phyloP scores from a whole-genome alignment of 2,329 filamentous ascomycete species.

The Pseudogymnoascus sp. region DNA sequence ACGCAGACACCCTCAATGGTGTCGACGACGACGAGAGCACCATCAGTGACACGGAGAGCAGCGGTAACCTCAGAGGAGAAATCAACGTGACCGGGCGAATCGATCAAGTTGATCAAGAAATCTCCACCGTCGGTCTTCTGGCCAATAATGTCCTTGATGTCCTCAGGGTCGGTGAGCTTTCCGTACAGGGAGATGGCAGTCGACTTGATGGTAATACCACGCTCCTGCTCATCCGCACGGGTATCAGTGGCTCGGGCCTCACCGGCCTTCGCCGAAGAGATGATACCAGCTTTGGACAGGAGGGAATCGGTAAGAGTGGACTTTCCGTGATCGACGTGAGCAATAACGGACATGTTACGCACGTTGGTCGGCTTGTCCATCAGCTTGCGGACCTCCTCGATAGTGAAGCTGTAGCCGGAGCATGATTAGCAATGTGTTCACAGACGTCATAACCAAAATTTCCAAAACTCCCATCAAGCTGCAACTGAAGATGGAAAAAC shows the following conservation, averaged over 20 bases:
- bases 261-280: conserved; percentile 95
- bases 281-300: conserved; percentile 98
- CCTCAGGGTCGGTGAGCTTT: conserved; percentile 69
- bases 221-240: conserved; percentile 94
- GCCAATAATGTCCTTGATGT: conserved; percentile 88
- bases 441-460: conserved; percentile 5
- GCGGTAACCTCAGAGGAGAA: conserved; percentile 99
- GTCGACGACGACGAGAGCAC: conserved; percentile 99
- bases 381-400: conserved; percentile 78
- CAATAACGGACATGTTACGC: conserved; percentile 99
- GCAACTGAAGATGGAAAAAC: conserved; percentile 2
- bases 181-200: conserved; percentile 98
- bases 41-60: conserved; percentile 98
- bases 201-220: conserved; percentile 99
- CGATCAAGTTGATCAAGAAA: conserved; percentile 99
- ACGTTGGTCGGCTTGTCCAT: conserved; percentile 75
- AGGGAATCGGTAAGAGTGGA: conserved; percentile 99
- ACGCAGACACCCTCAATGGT: conserved; percentile 99
- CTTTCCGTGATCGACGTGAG: conserved; percentile 99
- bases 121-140: conserved; percentile 84
- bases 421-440: conserved; percentile 40
- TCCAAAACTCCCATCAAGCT: background rate
- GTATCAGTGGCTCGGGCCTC: conserved; percentile 95
- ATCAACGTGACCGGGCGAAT: conserved; percentile 99
- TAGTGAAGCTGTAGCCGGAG: conserved; percentile 72